These are phyloP conservation scores for Pythium apleroticum DNA, from an alignment of 352 stramenopile genomes.

Conservation along the genomic window DNA sequence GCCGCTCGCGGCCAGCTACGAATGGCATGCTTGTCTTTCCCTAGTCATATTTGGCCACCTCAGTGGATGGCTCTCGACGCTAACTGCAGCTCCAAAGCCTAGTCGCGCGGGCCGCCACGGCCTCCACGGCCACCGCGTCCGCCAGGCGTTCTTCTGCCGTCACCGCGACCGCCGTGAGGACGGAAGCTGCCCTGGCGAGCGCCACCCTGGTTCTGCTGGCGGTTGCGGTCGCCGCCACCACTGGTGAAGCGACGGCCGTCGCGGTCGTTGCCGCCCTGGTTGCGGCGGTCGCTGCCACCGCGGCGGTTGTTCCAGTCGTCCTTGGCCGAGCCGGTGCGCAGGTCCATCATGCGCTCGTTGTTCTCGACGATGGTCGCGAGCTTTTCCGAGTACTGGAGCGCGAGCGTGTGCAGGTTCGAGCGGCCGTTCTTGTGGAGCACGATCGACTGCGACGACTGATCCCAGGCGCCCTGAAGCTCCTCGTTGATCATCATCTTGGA, in stretches of 20 bases:
- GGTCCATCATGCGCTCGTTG: conserved; percentile 89
- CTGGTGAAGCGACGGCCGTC: conserved; percentile 35
- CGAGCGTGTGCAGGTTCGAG: conserved; percentile 93
- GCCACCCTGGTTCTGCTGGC: conserved; percentile 32
- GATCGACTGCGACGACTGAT: conserved; percentile 97
- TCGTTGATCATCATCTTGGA: conserved; percentile 99
- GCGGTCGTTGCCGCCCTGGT: conserved; percentile 30
- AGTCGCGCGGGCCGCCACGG: conserved; percentile 32
- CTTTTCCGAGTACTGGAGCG: conserved; percentile 96
- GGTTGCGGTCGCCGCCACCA: conserved; percentile 34
- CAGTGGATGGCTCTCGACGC: neutral
- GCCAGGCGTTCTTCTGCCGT: conserved; percentile 25
- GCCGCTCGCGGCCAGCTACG: neutral
- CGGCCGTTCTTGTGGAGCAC: conserved; percentile 95
- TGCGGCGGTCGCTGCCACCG: conserved; percentile 38
- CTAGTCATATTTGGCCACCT: neutral
- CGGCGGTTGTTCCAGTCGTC: conserved; percentile 69
- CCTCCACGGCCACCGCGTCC: conserved; percentile 41
- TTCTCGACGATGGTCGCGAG: conserved; percentile 86
- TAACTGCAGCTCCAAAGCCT: neutral
- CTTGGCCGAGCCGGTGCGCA: conserved; percentile 65
- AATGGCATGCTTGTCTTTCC: neutral
- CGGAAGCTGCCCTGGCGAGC: conserved; percentile 42
- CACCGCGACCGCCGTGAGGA: conserved; percentile 42
- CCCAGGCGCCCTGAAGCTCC: conserved; percentile 96